phyloP scores from a whole-genome alignment of 1,284 basidiomycete genomes.

The Tilletia indica region DNA sequence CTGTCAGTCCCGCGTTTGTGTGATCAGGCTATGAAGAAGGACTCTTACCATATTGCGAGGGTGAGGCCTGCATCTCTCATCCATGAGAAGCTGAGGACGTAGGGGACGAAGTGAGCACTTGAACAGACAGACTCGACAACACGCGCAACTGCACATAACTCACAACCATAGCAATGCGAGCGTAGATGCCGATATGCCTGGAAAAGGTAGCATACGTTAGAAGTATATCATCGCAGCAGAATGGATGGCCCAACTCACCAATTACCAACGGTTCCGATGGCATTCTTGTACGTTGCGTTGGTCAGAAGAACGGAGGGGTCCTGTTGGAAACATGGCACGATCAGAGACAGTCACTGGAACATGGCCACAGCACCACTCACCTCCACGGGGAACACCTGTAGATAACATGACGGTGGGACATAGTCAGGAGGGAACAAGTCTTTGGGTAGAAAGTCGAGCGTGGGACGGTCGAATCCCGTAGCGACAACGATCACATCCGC shows the following conservation, averaged over 20 bases:
- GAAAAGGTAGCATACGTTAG: background rate
- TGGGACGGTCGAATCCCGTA: constrained; percentile 65
- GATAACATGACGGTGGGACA: constrained; percentile 63
- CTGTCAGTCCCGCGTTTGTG: background rate
- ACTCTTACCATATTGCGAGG: constrained; percentile 61
- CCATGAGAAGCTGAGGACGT: constrained; percentile 63
- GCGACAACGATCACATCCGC: constrained; percentile 67
- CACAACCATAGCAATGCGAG: constrained; percentile 60
- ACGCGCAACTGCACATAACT: background rate
- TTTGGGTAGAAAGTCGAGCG: constrained; percentile 63
- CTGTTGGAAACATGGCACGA: background rate
- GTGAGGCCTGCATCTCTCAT: constrained; percentile 61
- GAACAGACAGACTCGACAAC: too few relatives aligned
- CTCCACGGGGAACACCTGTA: constrained; percentile 67
- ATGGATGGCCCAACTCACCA: constrained; percentile 55
- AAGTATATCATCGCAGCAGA: constrained; percentile 42
- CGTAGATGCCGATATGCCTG: constrained; percentile 58
- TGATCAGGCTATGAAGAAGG: background rate
- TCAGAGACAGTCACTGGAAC: background rate
- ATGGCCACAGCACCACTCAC: constrained; percentile 20
- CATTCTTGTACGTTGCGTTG: constrained; percentile 64
- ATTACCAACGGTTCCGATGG: constrained; percentile 45
- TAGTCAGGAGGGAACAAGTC: constrained; percentile 68
- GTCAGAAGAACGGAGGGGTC: constrained; percentile 66
- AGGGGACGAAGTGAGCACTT: background rate